These are phyloP conservation scores for Trichoderma sp. DNA, from an alignment of 2,329 filamentous ascomycete species.

Conservation along the genomic window DNA sequence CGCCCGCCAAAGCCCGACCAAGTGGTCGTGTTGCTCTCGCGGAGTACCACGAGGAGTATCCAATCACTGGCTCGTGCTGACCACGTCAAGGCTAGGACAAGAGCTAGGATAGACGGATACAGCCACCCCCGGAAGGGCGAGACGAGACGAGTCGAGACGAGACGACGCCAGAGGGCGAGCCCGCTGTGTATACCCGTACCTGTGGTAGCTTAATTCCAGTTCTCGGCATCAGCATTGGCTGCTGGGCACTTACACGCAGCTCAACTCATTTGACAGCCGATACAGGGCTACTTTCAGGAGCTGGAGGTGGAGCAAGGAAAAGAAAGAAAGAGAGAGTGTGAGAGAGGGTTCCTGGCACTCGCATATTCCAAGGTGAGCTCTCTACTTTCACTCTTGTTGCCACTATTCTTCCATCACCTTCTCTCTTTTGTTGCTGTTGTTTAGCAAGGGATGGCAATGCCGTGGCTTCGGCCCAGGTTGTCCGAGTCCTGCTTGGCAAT, in stretches of 20 bases:
- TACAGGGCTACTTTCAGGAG: conserved; percentile 8
- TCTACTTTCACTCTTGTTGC: not conserved
- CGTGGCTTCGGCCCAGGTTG: not conserved
- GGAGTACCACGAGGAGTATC: not conserved
- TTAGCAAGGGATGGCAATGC: conserved; percentile 2
- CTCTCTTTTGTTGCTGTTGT: not conserved
- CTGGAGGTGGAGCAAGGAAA: not conserved
- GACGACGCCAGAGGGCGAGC: conserved; percentile 5
- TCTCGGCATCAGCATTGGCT: not conserved
- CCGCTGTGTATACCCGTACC: conserved; percentile 21
- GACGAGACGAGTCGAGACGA: not conserved
- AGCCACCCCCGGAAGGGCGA: conserved; percentile 11
- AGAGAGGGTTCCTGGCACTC: conserved; percentile 4
- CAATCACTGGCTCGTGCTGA: conserved; percentile 21
- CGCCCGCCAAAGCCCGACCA: conserved; percentile 27
- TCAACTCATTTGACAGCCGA: conserved; percentile 12
- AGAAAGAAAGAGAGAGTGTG: too few species aligned
- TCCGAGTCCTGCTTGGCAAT: not conserved
- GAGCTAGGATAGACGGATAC: conserved; percentile 25
- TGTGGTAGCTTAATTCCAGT: conserved; percentile 11
- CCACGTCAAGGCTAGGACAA: not conserved
- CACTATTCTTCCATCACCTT: not conserved
- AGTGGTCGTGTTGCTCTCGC: conserved; percentile 19
- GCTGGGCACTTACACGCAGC: conserved; percentile 19
- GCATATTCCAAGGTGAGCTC: conserved; percentile 11